These are phyloP conservation scores for Apiospora sp. DNA, from an alignment of 2,329 filamentous ascomycete genomes.

Conservation along the genomic window DNA sequence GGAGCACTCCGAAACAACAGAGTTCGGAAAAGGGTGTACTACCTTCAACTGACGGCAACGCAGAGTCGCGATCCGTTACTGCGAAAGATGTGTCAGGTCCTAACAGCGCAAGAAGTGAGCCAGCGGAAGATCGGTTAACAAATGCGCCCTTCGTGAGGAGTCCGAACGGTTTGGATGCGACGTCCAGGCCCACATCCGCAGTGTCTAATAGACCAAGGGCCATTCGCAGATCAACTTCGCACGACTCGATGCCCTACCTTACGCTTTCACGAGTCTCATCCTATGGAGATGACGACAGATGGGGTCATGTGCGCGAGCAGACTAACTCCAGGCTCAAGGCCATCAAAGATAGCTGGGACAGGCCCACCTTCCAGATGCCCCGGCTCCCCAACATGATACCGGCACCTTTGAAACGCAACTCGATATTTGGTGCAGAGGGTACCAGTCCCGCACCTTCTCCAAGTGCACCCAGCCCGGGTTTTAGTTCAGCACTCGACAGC, in stretches of 20 bases:
- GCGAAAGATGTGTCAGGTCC: not conserved
- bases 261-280: constrained; percentile 82
- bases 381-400: constrained; percentile 63
- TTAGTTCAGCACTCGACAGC: constrained; percentile 36
- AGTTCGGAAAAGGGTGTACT: constrained; percentile 36
- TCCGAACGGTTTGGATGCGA: constrained; percentile 27
- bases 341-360: constrained; percentile 85
- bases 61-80: constrained; percentile 29
- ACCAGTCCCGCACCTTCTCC: constrained; percentile 29
- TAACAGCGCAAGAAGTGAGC: constrained; percentile 26
- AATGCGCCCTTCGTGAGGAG: constrained; percentile 4
- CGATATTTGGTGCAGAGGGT: constrained; percentile 35
- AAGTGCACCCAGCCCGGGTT: constrained; percentile 29
- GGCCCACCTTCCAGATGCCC: constrained; percentile 77
- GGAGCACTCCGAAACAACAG: constrained; percentile 38
- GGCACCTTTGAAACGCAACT: constrained; percentile 39
- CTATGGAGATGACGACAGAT: constrained; percentile 82
- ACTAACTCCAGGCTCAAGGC: constrained; percentile 91
- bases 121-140: constrained; percentile 28
- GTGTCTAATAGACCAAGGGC: constrained; percentile 40
- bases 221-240: constrained; percentile 72
- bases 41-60: constrained; percentile 31
- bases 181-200: constrained; percentile 35
- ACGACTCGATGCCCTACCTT: constrained; percentile 81
- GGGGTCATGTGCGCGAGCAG: constrained; percentile 81